Base-by-base conservation (phyloP, 1,284 basidiomycete genomes). In the Porogramme epimiltina region DNA sequence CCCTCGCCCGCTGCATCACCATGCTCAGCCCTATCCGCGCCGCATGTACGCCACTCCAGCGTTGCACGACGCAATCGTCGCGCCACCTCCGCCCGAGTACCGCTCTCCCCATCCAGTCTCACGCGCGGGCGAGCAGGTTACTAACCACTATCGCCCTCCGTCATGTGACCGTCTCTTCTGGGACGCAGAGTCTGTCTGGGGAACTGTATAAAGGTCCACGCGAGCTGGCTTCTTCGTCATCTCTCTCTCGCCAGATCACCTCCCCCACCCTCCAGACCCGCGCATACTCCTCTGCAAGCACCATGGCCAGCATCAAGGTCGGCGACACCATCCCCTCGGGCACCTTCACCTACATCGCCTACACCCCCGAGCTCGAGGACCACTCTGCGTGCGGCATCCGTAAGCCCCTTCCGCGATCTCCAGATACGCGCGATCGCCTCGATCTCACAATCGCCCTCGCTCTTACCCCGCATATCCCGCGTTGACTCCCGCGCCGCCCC, bases 311-410 rank as follows among this genome's bases (percentile, higher is more conserved):
- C 43, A 48, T 84, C 71, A 76, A 82, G 70, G 81, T 85, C 61
- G 88, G 87, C 62, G 82, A 88, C 55, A 80, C 69, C 47, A 75
- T 92, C 54, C 88, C 88, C 54, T 68, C 76, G 52, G 81, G 76
- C 39, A 78, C 71, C 10, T 89, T 93, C 71, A 68, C 66, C 22
- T 82, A 87, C 63, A 73, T 93, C 47, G 81, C 85, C 4, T 91
- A 81, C 67, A 70, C 77, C 2, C 74, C 82, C 18, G 85, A 82
- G 67, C 81, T 91, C 49, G 88, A 87, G 36, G 74, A 83, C 66
- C 70, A 73, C 59, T 82, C 85, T 48, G 81, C 73, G 13, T 89
- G 86, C 63, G 85, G 85, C 54, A 58, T 76, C 37, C 80, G 86
- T 88, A 65, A 64, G 86, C 80, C 46, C n/a, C 20, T 18, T 45